Conservation (phyloP, 768 basidiomycete species). For the Collybia sp. region DNA sequence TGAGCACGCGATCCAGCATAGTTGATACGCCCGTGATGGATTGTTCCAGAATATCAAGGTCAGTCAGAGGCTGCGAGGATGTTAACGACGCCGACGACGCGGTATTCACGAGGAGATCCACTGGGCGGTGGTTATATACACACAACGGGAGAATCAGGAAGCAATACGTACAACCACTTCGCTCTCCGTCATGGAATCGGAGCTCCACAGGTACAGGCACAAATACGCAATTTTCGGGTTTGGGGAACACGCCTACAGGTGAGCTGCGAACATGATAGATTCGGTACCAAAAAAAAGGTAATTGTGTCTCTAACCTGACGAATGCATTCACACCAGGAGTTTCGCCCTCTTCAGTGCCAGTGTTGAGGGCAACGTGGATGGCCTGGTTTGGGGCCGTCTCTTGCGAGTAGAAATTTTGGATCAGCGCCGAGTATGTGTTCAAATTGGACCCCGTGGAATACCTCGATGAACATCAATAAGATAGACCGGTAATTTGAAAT, state of each 20-base stretch:
- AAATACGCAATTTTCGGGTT: conserved; percentile 94
- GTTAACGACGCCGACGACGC: conserved; percentile 40
- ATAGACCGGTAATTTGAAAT: not conserved
- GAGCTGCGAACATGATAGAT: conserved; percentile 43
- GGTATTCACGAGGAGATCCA: conserved; percentile 66
- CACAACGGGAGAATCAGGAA: not conserved
- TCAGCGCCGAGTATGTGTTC: conserved; percentile 93
- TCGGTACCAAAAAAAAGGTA: conserved; percentile 5
- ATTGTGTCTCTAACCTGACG: conserved; percentile 54
- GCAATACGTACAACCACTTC: conserved; percentile 68
- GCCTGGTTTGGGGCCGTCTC: conserved; percentile 87
- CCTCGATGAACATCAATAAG: conserved; percentile 38
- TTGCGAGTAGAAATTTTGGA: conserved; percentile 96
- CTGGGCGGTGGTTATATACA: conserved; percentile 31
- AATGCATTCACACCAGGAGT: conserved; percentile 81
- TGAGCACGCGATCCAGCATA: conserved; percentile 83
- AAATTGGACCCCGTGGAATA: conserved; percentile 89
- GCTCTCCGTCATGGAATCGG: conserved; percentile 78
- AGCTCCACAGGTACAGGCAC: conserved; percentile 87
- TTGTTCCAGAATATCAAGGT: conserved; percentile 74
- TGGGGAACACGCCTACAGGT: conserved; percentile 83
- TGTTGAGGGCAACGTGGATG: conserved; percentile 88
- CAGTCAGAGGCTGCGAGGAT: conserved; percentile 50
- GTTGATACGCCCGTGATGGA: conserved; percentile 64
- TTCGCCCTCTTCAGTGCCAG: conserved; percentile 60